These are phyloP conservation scores for Tetraselmis chui DNA, from an alignment of 139 green algal species.

Conservation along the genomic window DNA sequence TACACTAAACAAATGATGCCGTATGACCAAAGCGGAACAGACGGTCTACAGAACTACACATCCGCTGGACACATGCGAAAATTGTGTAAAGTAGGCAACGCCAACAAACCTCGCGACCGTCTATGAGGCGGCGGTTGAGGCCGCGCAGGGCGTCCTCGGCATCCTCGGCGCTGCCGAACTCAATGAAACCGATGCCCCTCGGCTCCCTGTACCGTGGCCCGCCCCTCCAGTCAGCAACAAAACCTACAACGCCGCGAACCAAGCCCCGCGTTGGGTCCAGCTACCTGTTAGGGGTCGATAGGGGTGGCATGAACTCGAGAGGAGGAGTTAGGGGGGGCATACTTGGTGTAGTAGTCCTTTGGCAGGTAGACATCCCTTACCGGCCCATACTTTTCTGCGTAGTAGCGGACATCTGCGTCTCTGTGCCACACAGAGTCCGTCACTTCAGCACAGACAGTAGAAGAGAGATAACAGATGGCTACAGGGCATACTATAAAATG, in stretches of 20 bases:
- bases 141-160: conserved; percentile 42
- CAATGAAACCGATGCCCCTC: conserved; percentile 51
- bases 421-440: no score
- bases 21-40: no score
- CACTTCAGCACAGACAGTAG: no score
- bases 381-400: conserved; percentile 31
- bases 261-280: no score
- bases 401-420: conserved; percentile 22
- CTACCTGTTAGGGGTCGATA: not conserved
- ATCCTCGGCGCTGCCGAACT: conserved; percentile 40
- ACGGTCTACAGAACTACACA: no score
- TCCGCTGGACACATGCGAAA: no score
- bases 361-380: conserved; percentile 39
- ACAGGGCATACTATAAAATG: no score
- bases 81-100: no score
- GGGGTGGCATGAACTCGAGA: not conserved
- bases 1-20: no score
- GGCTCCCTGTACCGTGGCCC: conserved; percentile 10
- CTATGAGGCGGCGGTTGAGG: conserved; percentile 23
- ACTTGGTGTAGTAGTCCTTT: conserved; percentile 32
- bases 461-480: no score
- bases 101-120: conserved; percentile 39
- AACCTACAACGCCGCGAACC: no score
- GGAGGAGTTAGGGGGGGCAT: not conserved
- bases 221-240: not conserved